A percentile compares a stretch with the other conserved stretches of the same genome.
Evolutionary conservation across 331 rosid species (phyloP).

Genomic region (Rosa hybrid): DNA sequence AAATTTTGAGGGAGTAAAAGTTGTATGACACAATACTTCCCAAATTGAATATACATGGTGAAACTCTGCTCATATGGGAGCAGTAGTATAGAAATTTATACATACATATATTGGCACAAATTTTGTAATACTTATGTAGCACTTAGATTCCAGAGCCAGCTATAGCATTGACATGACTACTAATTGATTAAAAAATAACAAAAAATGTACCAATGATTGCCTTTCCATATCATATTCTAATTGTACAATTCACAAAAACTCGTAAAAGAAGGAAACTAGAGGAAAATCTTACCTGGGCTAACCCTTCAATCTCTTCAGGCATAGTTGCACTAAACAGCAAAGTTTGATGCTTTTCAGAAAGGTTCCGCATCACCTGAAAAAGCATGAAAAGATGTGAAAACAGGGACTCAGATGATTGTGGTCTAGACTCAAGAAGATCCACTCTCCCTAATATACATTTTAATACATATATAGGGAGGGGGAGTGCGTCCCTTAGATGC

Average conservation of each 20-base stretch:
- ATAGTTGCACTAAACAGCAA: constrained; percentile 84
- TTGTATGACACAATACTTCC: neutral
- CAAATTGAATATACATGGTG: neutral
- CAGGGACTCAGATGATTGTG: neutral
- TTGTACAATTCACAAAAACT: neutral
- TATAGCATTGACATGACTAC: neutral
- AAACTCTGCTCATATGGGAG: neutral
- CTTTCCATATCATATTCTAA: neutral
- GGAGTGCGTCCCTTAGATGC: neutral
- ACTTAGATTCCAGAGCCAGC: neutral
- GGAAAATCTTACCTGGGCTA: constrained; percentile 58
- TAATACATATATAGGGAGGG: neutral
- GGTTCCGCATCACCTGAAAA: constrained; percentile 69
- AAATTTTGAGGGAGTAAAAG: neutral
- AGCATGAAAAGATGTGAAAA: constrained; percentile 18
- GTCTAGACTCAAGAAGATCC: neutral
- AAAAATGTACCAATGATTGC: neutral
- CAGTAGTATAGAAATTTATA: neutral
- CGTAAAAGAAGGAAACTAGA: constrained; percentile 1
- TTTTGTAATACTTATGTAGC: neutral
- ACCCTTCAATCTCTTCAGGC: constrained; percentile 86
- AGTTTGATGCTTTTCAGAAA: constrained; percentile 84
- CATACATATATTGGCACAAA: neutral
- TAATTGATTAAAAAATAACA: neutral
- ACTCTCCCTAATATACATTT: neutral